These are phyloP conservation scores for Macrotyloma uniflorum DNA, from an alignment of 306 rosid genomes.

Conservation along the genomic window DNA sequence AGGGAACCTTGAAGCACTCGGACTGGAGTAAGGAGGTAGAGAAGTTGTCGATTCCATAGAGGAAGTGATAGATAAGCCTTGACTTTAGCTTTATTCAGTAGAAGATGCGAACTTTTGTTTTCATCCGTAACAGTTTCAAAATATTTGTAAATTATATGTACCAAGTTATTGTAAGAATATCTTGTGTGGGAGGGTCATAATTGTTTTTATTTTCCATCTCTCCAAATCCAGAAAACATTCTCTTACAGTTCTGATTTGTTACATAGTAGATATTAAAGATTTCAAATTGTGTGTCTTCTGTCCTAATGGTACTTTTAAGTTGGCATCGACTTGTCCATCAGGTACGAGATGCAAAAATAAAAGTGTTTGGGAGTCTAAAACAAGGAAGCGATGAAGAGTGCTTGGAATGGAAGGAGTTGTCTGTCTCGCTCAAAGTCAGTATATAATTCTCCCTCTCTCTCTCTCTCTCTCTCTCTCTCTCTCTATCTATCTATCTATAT, in stretches of 20 bases:
- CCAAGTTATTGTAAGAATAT: conserved; percentile 5
- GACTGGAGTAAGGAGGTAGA: no score
- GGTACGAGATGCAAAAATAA: conserved; percentile 87
- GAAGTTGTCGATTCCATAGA: no score
- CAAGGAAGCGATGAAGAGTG: conserved; percentile 74
- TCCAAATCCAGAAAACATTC: conserved; percentile 18
- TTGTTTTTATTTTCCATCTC: not conserved
- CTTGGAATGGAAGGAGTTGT: conserved; percentile 73
- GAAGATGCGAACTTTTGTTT: not conserved
- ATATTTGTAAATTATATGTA: no score
- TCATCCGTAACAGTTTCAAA: no score
- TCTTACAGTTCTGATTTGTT: not conserved
- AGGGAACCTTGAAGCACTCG: no score
- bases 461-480: no score
- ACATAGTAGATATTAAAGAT: conserved; percentile 4
- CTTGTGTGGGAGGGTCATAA: not conserved
- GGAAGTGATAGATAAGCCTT: conserved; percentile 1
- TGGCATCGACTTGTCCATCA: conserved; percentile 46
- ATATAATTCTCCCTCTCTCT: not conserved
- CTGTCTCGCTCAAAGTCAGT: conserved; percentile 71
- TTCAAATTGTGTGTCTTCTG: conserved; percentile 20
- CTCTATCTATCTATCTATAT: no score
- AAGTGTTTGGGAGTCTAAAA: conserved; percentile 73
- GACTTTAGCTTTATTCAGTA: not conserved
- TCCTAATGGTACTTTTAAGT: conserved; percentile 26